Percentiles rank a stretch among this genome's conserved stretches.
These are phyloP conservation scores for Elsinoe fawcettii DNA, from an alignment of 2,329 filamentous ascomycete genomes.

Conservation along the genomic window DNA sequence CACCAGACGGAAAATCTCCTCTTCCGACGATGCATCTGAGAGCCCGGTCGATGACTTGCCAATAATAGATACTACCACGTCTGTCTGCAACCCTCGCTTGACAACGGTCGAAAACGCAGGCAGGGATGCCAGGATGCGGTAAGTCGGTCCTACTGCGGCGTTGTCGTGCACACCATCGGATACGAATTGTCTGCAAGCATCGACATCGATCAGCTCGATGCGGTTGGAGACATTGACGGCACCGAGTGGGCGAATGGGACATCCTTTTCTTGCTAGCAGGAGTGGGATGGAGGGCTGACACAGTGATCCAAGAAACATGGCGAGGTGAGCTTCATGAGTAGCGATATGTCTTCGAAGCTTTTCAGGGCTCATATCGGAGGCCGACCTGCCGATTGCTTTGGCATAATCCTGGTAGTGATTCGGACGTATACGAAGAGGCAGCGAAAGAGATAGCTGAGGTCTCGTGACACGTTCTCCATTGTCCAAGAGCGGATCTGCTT, in stretches of 20 bases:
- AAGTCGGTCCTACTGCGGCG: neutral
- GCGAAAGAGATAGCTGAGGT: neutral
- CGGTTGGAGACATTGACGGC: slow-evolving; percentile 6
- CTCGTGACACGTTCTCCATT: neutral
- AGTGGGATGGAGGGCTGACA: neutral
- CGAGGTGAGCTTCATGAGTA: neutral
- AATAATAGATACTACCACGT: neutral
- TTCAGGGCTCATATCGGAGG: neutral
- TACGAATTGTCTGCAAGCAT: neutral
- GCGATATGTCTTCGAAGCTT: neutral
- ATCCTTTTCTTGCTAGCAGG: slow-evolving; percentile 1
- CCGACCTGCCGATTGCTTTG: neutral
- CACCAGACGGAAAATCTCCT: neutral
- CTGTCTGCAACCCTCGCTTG: neutral
- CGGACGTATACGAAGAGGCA: neutral
- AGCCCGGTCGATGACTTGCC: neutral
- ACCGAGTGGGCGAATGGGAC: neutral
- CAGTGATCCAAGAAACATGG: neutral
- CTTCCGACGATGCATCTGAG: no score
- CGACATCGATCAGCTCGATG: neutral
- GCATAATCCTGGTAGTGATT: neutral
- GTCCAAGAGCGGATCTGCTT: neutral
- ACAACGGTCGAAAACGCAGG: neutral
- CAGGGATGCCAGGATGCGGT: neutral
- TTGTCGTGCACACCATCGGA: neutral